Evolutionary conservation across 768 basidiomycete genomes (phyloP), one percentile per base, ranked within the genome.

Genomic region (Kwoniella botswanensis): DNA sequence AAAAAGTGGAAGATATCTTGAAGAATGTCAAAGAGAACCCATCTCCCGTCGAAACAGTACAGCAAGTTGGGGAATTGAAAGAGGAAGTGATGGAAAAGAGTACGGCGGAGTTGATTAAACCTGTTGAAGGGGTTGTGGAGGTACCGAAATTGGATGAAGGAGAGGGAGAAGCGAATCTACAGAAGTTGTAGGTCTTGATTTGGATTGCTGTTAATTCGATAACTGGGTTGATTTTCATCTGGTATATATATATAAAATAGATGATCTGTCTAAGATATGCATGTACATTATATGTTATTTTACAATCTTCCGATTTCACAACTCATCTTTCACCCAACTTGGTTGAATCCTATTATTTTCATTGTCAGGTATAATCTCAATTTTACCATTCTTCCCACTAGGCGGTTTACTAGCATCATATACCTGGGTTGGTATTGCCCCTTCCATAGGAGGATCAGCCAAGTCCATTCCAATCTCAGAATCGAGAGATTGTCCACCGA

Each of bases 1-100:
- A 35, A 18, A 68, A 78, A 62, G 82, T 82, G 2, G 79, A 83
- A 68, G 75, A 58, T 15, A 21, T 84, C 44, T 63, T 83, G 29
- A 69, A 73, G 43, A 73, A 76, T 63, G 75, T 76, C 0, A 76
- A 73, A 58, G 76, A 73, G 22, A 63, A 52, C 29, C 67, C 66
- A 9, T n/a, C n/a, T 55, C n/a, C 54, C 7, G 52, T 6, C 22
- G 67, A 54, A 15, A 53, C 35, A 10, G 53, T 24, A 13, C 50
- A n/a, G 41, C 18, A 9, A 46, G 55, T 35, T 44, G 61, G 46
- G 41, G 26, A 58, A 13, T 5, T 60, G 41, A 66, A 55, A 42
- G 22, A 65, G 46, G 70, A 58, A 2, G n/a, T 65, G 18, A 26
- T 26, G n/a, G 59, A 15, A 5, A 43, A 24, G 17, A 24, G 60